A percentile compares a stretch with the other conserved stretches of the same genome.
phyloP scores from a whole-genome alignment of 306 rosid genomes.

The Astragalus membranaceus region DNA sequence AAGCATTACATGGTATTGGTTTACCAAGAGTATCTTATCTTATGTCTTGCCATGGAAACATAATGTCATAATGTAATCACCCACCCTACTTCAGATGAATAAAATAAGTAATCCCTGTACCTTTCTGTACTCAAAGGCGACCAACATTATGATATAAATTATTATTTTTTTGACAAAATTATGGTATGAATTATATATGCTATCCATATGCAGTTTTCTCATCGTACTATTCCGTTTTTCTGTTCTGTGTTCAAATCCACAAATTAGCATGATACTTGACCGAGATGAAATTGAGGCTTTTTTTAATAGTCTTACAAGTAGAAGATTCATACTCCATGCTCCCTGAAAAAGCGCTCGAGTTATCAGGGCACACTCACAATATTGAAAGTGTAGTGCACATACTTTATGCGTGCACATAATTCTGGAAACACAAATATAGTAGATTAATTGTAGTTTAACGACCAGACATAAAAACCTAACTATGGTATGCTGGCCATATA shows the following conservation, averaged over 20 bases:
- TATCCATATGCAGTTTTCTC: neutral
- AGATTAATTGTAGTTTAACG: neutral
- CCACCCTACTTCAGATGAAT: neutral
- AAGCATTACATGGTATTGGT: neutral
- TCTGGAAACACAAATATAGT: neutral
- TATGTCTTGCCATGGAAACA: neutral
- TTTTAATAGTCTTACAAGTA: neutral
- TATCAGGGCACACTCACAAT: neutral
- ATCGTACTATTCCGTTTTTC: neutral
- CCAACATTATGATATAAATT: neutral
- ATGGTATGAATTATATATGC: too few species aligned
- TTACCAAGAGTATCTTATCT: neutral
- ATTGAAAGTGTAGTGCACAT: neutral
- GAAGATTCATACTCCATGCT: neutral
- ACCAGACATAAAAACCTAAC: neutral
- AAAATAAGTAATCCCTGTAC: neutral
- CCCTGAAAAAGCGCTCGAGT: neutral
- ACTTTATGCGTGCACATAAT: neutral
- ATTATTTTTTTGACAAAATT: neutral
- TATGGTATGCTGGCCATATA: too few species aligned
- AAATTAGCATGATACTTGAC: neutral
- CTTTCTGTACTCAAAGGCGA: conserved; percentile 1
- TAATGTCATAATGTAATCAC: conserved; percentile 5
- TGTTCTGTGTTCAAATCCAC: neutral
- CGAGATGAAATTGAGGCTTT: neutral